Evolutionary conservation across 75 land plant genomes (phyloP).

Genomic region (Sequoia sempervirens): DNA sequence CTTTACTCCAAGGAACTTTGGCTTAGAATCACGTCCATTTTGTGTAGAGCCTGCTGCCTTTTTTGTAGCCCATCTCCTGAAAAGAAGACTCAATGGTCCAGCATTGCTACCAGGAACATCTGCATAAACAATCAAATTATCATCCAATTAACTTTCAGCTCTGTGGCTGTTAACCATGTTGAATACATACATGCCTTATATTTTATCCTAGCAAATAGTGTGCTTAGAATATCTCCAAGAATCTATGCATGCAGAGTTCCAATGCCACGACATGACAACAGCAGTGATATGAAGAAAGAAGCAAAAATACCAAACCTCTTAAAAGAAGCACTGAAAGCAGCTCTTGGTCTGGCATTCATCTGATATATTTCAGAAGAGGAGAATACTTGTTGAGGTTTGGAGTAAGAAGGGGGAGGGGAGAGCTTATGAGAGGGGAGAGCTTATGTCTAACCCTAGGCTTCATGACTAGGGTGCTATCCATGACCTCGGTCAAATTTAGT

Average conservation of each 20-base stretch:
- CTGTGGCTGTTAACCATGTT: background rate
- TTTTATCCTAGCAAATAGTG: background rate
- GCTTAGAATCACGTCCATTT: slow-evolving; percentile 86
- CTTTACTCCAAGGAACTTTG: slow-evolving; percentile 87
- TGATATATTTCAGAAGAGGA: no score
- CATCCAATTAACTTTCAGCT: background rate
- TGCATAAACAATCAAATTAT: slow-evolving; percentile 8
- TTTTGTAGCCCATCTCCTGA: slow-evolving; percentile 92
- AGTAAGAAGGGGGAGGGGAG: no score
- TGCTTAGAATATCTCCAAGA: background rate
- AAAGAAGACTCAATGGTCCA: slow-evolving; percentile 50
- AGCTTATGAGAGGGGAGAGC: no score
- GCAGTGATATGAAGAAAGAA: background rate
- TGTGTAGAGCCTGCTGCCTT: slow-evolving; percentile 87
- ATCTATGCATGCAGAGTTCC: background rate
- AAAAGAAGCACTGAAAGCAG: no score
- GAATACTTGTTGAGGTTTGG: no score
- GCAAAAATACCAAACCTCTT: background rate
- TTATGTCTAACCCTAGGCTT: no score
- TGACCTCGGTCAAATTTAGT: no score
- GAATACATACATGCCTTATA: background rate
- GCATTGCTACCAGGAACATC: slow-evolving; percentile 15
- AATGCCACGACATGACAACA: background rate
- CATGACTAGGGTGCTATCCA: no score
- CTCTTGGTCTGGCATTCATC: no score